Percentiles rank a stretch among this genome's conserved stretches.
Conservation (phyloP, 148 eudicot species). For the Beta vulgaris region DNA sequence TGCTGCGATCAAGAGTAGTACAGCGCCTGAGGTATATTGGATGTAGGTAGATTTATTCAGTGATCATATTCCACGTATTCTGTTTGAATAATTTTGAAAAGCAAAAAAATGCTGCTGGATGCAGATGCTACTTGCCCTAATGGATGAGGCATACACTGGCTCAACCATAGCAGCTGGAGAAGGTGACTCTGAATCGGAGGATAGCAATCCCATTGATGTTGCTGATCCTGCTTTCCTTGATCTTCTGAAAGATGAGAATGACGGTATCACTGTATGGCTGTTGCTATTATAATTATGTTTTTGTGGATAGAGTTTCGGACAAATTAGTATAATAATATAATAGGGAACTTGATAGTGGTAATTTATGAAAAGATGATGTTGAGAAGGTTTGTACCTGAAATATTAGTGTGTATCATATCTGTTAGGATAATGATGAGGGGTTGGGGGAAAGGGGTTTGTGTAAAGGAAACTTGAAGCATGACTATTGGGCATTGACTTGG, state of each 20-base stretch:
- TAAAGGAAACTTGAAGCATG: neutral
- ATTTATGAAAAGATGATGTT: neutral
- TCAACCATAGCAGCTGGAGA: conserved; percentile 94
- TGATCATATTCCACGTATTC: neutral
- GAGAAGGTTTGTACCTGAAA: conserved; percentile 6
- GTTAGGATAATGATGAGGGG: neutral
- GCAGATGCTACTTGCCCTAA: conserved; percentile 94
- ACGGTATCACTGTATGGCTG: conserved; percentile 83
- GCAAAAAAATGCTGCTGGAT: conserved; percentile 24
- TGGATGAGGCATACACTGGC: conserved; percentile 99
- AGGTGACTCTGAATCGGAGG: conserved; percentile 95
- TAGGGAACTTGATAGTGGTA: neutral
- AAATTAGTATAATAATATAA: neutral
- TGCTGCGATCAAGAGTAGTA: conserved; percentile 92
- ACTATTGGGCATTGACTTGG: neutral
- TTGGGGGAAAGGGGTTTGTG: neutral
- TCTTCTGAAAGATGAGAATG: conserved; percentile 98
- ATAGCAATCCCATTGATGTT: conserved; percentile 68
- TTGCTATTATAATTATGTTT: conserved; percentile 7
- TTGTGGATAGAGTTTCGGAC: neutral
- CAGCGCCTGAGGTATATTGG: conserved; percentile 80
- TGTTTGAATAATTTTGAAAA: conserved; percentile 10
- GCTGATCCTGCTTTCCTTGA: conserved; percentile 95
- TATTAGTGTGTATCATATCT: neutral
- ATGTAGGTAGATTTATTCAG: neutral